A percentile compares a stretch with the other conserved stretches of the same genome.
These are phyloP conservation scores for Lodderomyces parapsilosis DNA, from an alignment of 1,139 yeast species.

Conservation along the genomic window DNA sequence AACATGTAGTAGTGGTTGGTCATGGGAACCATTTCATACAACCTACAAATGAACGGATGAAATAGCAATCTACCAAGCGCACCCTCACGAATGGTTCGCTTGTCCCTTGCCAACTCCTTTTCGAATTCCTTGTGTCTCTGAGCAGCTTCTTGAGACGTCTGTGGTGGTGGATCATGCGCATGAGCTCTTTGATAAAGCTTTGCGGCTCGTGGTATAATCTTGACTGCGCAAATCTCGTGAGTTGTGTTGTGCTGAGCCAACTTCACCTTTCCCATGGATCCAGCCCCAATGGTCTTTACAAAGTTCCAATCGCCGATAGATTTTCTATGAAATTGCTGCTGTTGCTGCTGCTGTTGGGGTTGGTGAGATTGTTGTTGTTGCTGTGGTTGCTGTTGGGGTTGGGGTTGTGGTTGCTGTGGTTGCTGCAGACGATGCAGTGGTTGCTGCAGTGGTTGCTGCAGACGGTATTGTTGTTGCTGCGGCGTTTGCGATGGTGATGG, in stretches of 20 bases:
- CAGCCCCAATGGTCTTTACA: slow-evolving; percentile 93
- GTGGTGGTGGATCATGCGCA: slow-evolving; percentile 64
- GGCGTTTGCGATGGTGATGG: slow-evolving; percentile 6
- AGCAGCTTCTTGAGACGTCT: slow-evolving; percentile 53
- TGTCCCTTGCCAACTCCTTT: slow-evolving; percentile 87
- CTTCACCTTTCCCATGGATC: slow-evolving; percentile 98
- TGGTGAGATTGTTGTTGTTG: slow-evolving; percentile 16
- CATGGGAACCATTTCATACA: slow-evolving; percentile 95
- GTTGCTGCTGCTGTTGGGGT: slow-evolving; percentile 8
- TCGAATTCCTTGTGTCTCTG: slow-evolving; percentile 74
- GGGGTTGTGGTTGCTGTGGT: slow-evolving; percentile 8
- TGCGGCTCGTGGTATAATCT: slow-evolving; percentile 79
- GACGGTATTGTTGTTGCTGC: slow-evolving; percentile 6
- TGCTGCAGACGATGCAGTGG: too few species aligned
- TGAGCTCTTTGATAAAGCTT: slow-evolving; percentile 76
- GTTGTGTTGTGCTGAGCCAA: slow-evolving; percentile 84
- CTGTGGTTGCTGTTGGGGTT: slow-evolving; percentile 7
- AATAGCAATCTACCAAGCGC: slow-evolving; percentile 86
- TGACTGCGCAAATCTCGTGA: slow-evolving; percentile 81
- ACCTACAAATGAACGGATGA: slow-evolving; percentile 89
- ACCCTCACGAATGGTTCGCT: slow-evolving; percentile 91
- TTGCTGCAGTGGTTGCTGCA: too few species aligned
- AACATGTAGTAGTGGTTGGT: slow-evolving; percentile 96
- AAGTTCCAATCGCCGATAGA: slow-evolving; percentile 98
- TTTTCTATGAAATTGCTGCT: slow-evolving; percentile 70